phyloP scores from a whole-genome alignment of 495 filamentous ascomycete species.

The Penicillium subrubescens region DNA sequence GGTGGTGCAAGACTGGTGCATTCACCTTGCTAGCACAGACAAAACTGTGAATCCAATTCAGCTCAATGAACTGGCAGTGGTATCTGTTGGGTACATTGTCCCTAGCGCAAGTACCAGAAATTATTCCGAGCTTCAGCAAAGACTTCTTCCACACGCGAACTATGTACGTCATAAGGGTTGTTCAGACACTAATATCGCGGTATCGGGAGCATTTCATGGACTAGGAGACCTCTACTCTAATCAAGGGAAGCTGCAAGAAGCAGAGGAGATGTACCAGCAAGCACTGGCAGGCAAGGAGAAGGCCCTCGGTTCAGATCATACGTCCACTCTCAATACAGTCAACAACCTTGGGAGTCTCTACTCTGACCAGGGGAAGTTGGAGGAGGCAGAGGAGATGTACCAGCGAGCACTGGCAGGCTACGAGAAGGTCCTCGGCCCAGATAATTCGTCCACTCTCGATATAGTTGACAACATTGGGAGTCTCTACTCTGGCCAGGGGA shows the following conservation, averaged over 20 bases:
- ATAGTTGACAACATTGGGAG: constrained; percentile 30
- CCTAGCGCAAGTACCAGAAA: constrained; percentile 20
- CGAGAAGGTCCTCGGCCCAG: constrained; percentile 19
- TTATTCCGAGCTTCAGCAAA: constrained; percentile 34
- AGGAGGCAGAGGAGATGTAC: constrained; percentile 13
- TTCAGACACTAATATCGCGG: constrained; percentile 2
- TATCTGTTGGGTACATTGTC: constrained; percentile 30
- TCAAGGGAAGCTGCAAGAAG: constrained; percentile 38
- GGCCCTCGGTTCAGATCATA: constrained; percentile 29
- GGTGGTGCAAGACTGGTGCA: constrained; percentile 41
- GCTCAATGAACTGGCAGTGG: constrained; percentile 26
- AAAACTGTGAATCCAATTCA: constrained; percentile 9
- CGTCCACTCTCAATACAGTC: constrained; percentile 22
- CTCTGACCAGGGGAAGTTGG: constrained; percentile 11
- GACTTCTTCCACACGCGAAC: constrained; percentile 43
- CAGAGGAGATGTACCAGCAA: constrained; percentile 37
- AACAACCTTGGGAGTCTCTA: background rate
- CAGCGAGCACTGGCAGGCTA: constrained; percentile 12
- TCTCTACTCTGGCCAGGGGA: constrained; percentile 33
- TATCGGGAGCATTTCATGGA: constrained; percentile 28
- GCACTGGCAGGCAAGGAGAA: constrained; percentile 35
- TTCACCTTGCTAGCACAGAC: constrained; percentile 18
- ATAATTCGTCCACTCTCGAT: constrained; percentile 33
- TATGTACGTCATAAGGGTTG: constrained; percentile 12
- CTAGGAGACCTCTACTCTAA: constrained; percentile 15